A percentile compares a stretch with the other conserved stretches of the same genome.
Evolutionary conservation across 2,329 filamentous ascomycete genomes (phyloP).

Genomic region (Myrmaecium sp.): DNA sequence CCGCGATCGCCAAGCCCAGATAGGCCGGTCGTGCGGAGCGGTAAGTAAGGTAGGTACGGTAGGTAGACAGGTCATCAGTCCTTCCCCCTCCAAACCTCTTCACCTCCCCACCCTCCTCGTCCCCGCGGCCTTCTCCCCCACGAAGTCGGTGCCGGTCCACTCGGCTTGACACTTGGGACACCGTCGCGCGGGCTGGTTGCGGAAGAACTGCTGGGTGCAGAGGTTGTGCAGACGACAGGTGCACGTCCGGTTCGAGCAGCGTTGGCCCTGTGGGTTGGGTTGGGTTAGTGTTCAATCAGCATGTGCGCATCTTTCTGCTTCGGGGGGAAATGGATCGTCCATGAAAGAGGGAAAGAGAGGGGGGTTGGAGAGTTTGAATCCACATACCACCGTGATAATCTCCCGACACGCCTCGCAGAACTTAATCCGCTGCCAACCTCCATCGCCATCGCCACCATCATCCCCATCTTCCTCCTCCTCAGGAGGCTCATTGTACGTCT

Average conservation of each 20-base stretch:
- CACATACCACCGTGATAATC: slow-evolving; percentile 55
- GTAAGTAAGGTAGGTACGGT: too few relatives aligned
- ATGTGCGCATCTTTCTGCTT: not conserved
- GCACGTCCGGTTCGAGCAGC: slow-evolving; percentile 6
- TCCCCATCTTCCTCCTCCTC: slow-evolving; percentile 29
- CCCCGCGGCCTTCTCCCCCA: slow-evolving; percentile 4
- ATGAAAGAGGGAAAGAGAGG: not conserved
- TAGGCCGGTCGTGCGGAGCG: too few relatives aligned
- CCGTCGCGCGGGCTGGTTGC: slow-evolving; percentile 6
- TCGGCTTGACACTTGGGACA: slow-evolving; percentile 16
- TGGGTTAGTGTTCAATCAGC: not conserved
- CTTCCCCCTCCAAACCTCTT: too few relatives aligned
- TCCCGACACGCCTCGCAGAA: slow-evolving; percentile 78
- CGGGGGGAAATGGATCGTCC: not conserved
- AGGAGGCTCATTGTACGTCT: slow-evolving; percentile 66
- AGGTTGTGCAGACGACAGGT: slow-evolving; percentile 11
- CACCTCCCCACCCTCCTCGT: too few relatives aligned
- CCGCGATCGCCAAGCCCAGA: too few relatives aligned
- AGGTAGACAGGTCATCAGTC: too few relatives aligned
- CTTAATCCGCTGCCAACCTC: slow-evolving; percentile 55
- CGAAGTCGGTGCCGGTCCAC: slow-evolving; percentile 8
- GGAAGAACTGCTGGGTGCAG: slow-evolving; percentile 17
- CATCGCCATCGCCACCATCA: slow-evolving; percentile 11
- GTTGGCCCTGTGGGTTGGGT: slow-evolving; percentile 4
- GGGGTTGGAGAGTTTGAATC: not conserved